phyloP scores from a whole-genome alignment of 306 rosid species.

The Acacia confusa region DNA sequence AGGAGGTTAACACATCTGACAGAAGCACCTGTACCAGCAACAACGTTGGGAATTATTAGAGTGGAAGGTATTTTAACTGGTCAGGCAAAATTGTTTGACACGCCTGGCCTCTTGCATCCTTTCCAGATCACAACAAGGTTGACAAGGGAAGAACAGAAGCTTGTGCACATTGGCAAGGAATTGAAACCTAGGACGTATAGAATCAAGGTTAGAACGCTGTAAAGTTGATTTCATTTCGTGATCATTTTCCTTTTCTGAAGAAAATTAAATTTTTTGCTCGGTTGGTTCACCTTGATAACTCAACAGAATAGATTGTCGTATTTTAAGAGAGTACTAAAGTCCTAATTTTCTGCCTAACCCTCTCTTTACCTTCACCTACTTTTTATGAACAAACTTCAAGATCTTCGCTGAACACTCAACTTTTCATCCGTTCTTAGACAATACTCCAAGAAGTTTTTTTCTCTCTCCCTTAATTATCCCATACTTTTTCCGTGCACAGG shows the following conservation, averaged over 20 bases:
- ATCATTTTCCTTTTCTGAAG: not conserved
- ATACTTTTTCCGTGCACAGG: not conserved
- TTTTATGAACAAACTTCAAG: not conserved
- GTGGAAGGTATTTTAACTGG: constrained; percentile 88
- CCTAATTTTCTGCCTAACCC: not conserved
- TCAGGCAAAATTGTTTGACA: constrained; percentile 85
- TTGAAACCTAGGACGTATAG: constrained; percentile 92
- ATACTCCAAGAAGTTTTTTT: not conserved
- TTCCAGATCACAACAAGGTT: constrained; percentile 81
- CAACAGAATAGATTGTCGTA: not conserved
- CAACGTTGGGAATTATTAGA: constrained; percentile 90
- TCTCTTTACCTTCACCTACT: not conserved
- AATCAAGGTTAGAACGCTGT: constrained; percentile 64
- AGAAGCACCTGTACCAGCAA: constrained; percentile 93
- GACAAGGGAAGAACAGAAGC: constrained; percentile 83
- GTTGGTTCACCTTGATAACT: not conserved
- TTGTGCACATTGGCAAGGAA: constrained; percentile 84
- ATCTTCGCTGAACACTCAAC: not conserved
- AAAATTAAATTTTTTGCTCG: not conserved
- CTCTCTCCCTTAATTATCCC: not conserved
- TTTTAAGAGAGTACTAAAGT: not conserved
- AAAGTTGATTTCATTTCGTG: not conserved
- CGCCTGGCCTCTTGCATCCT: constrained; percentile 93
- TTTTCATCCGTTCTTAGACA: not conserved
- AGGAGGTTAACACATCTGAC: constrained; percentile 77